These are phyloP conservation scores for Cladophialophora exuberans DNA, from an alignment of 2,329 filamentous ascomycete genomes.

Conservation along the genomic window DNA sequence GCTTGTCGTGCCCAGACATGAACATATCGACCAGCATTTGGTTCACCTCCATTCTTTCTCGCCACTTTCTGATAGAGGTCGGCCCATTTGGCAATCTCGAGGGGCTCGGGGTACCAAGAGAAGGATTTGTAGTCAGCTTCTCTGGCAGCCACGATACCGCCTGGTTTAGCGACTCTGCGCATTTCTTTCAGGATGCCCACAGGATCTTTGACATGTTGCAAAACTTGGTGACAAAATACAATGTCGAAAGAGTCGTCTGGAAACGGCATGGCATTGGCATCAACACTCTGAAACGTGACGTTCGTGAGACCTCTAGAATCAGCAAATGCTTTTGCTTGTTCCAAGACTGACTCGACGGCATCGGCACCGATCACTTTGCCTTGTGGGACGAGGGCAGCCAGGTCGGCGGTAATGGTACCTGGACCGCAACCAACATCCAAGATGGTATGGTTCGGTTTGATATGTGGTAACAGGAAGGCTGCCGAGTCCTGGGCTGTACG, in stretches of 20 bases:
- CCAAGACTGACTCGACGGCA: slow-evolving; percentile 36
- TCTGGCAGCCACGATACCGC: slow-evolving; percentile 55
- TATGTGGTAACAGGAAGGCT: slow-evolving; percentile 45
- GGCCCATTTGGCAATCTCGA: slow-evolving; percentile 35
- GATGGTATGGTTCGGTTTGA: slow-evolving; percentile 42
- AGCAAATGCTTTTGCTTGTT: slow-evolving; percentile 38
- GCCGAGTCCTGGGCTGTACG: slow-evolving; percentile 42
- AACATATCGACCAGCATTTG: slow-evolving; percentile 35
- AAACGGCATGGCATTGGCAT: slow-evolving; percentile 48
- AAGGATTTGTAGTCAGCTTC: slow-evolving; percentile 42
- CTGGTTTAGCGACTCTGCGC: slow-evolving; percentile 56
- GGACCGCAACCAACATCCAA: slow-evolving; percentile 51
- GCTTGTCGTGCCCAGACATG: slow-evolving; percentile 36
- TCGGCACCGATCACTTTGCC: slow-evolving; percentile 46
- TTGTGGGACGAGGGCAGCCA: slow-evolving; percentile 43
- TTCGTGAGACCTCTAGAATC: slow-evolving; percentile 38
- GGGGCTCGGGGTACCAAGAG: slow-evolving; percentile 37
- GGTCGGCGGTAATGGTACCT: slow-evolving; percentile 47
- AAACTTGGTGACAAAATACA: slow-evolving; percentile 62
- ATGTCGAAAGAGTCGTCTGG: slow-evolving; percentile 59
- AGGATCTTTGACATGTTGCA: slow-evolving; percentile 60
- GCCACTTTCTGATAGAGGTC: slow-evolving; percentile 36
- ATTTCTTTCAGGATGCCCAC: slow-evolving; percentile 56
- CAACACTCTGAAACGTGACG: slow-evolving; percentile 40
- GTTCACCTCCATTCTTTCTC: slow-evolving; percentile 38